A percentile compares a stretch with the other conserved stretches of the same genome.
phyloP scores from a whole-genome alignment of 2,329 filamentous ascomycete species.

The Colletotrichum noveboracense region DNA sequence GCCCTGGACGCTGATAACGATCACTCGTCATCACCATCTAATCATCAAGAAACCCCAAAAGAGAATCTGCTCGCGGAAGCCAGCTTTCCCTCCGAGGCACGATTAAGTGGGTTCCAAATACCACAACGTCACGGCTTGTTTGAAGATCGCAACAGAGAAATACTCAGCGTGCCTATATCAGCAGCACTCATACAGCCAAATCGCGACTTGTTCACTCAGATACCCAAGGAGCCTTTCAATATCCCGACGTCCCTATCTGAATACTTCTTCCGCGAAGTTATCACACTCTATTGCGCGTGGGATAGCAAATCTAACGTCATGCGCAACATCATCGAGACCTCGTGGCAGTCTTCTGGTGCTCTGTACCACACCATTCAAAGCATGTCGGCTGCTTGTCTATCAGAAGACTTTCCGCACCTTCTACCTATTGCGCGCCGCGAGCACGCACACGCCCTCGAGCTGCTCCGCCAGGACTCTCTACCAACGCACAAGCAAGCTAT shows the following conservation, averaged over 20 bases:
- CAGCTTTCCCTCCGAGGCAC: fast-evolving
- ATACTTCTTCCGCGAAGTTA: conserved; percentile 27
- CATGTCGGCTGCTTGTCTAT: conserved; percentile 66
- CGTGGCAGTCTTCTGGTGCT: conserved; percentile 60
- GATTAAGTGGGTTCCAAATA: fast-evolving
- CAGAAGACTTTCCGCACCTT: conserved; percentile 41
- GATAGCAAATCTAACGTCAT: conserved; percentile 26
- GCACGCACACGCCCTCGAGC: conserved; percentile 14
- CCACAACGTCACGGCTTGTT: neutral
- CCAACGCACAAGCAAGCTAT: neutral
- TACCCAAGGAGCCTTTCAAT: conserved; percentile 11
- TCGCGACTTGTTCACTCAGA: fast-evolving
- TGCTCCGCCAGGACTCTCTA: neutral
- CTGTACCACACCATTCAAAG: conserved; percentile 68
- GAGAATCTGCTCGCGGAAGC: fast-evolving
- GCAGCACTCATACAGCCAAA: fast-evolving
- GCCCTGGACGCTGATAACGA: fast-evolving
- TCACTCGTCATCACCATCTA: neutral
- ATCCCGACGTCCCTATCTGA: conserved; percentile 17
- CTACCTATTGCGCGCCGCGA: conserved; percentile 3
- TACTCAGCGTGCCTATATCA: fast-evolving
- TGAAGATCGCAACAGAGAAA: fast-evolving
- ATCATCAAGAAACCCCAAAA: fast-evolving
- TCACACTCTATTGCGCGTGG: conserved; percentile 25
- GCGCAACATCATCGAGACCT: conserved; percentile 25